These are phyloP conservation scores for Sclerotinia sclerotiorum DNA, from an alignment of 2,329 filamentous ascomycete genomes.

Conservation along the genomic window DNA sequence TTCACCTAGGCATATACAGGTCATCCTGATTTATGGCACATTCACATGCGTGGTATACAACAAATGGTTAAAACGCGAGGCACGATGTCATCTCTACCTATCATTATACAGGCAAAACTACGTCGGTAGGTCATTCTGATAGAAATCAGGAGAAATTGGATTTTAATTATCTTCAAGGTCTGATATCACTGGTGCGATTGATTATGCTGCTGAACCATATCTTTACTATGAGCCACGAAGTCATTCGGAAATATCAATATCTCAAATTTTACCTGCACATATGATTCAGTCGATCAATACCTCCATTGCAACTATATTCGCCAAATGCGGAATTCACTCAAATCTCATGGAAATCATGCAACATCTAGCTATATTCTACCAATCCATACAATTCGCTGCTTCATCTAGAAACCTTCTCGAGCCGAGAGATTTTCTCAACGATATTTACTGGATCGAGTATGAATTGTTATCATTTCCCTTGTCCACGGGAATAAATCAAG, in stretches of 20 bases:
- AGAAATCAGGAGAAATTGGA: not conserved
- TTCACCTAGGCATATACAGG: constrained; percentile 29
- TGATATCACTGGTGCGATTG: constrained; percentile 34
- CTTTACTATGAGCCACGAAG: constrained; percentile 21
- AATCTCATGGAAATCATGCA: constrained; percentile 26
- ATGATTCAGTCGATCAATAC: constrained; percentile 2
- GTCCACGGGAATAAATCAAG: not conserved
- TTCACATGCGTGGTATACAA: constrained; percentile 34
- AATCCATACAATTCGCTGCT: constrained; percentile 26
- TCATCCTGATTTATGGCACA: constrained; percentile 28
- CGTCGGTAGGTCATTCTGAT: constrained; percentile 24
- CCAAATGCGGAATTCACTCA: constrained; percentile 9
- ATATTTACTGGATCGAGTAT: constrained; percentile 32
- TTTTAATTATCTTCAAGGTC: constrained; percentile 24
- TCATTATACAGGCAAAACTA: constrained; percentile 30
- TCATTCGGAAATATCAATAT: constrained; percentile 23
- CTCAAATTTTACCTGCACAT: constrained; percentile 21
- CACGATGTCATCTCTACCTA: constrained; percentile 18
- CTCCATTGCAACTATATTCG: constrained; percentile 7
- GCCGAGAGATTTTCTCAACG: constrained; percentile 27
- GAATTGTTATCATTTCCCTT: constrained; percentile 28
- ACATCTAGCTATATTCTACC: constrained; percentile 27
- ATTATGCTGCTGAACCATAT: constrained; percentile 30
- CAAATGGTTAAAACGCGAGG: constrained; percentile 27
- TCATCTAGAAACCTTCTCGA: constrained; percentile 19